Base-by-base conservation (phyloP, 2,329 filamentous ascomycete genomes). In the Pestalotiopsis sp. region DNA sequence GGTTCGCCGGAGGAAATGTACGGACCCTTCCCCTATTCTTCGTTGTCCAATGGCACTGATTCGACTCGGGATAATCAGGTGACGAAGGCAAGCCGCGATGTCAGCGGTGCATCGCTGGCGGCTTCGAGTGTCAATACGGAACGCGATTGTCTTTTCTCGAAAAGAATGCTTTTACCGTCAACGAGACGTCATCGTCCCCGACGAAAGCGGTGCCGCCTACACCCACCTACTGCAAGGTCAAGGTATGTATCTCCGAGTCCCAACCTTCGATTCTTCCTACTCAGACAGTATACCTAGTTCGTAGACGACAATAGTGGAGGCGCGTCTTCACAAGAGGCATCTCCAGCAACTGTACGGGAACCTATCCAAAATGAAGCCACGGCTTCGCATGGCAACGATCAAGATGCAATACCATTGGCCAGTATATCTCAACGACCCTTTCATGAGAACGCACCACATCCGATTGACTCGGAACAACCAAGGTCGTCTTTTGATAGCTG, bases 71-170 rank as follows among this genome's bases (percentile, higher is more conserved):
- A 45, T 11, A 14, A 17, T 12, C 68, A 87, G 84, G 86, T 69
- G 85, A 87, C 69, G 85, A 87, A 75, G 76, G 76, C 14, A 87
- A 85, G 71, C 86, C 85, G 4, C 75, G 75, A 2, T 88, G 86
- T 58, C 81, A 80, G 58, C 83, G 85, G 70, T 87, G 86, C 69
- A 74, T 81, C 17, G 78, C 80, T 1, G 82, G 84, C 41, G 80
- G 81, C 9, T 81, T 85, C 38, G 79, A 84, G 57, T 87, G 85
- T 74, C 80, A 81, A 45, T 87, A 87, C 72, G 83, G 83, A 12
- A 79, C 82, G 3, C 78, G 81, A 20, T 76, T 86, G 56, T 84
- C 82, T 0, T 86, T 87, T 71, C 73, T 86, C 2, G 78, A 81
- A 7, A 85, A 85, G 73, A 86, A 86, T 71, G 81, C 81, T 4